Evolutionary conservation across 1,284 basidiomycete genomes (phyloP).

Genomic region (Moesziomyces parantarcticus): DNA sequence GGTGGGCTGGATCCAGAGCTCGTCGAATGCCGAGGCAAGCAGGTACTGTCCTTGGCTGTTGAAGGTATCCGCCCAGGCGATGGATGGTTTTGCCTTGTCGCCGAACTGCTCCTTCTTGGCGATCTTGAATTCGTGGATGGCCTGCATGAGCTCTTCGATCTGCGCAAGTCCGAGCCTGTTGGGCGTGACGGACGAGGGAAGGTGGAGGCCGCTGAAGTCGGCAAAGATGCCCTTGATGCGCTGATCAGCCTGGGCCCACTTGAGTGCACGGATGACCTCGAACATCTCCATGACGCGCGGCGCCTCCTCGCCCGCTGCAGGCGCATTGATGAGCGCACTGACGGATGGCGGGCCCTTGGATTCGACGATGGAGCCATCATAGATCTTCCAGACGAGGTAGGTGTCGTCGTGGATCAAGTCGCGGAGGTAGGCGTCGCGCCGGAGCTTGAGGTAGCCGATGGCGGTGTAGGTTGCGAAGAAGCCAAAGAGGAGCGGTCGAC

Average conservation of each 20-base stretch:
- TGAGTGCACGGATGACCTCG: constrained; percentile 68
- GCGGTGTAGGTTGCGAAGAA: constrained; percentile 49
- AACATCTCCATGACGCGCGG: constrained; percentile 67
- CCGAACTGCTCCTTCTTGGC: constrained; percentile 66
- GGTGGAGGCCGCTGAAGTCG: constrained; percentile 68
- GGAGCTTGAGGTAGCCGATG: constrained; percentile 47
- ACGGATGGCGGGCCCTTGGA: constrained; percentile 40
- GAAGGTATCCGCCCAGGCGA: constrained; percentile 70
- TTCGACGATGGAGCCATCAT: constrained; percentile 66
- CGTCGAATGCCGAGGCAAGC: constrained; percentile 68
- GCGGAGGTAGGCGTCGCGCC: constrained; percentile 45
- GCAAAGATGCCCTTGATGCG: constrained; percentile 69
- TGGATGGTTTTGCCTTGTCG: constrained; percentile 54
- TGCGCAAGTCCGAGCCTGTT: constrained; percentile 68
- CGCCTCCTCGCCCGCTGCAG: constrained; percentile 48
- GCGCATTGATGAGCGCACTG: constrained; percentile 44
- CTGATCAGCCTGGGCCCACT: constrained; percentile 67
- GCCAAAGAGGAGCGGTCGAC: constrained; percentile 39
- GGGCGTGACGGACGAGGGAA: constrained; percentile 64
- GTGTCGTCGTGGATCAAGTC: constrained; percentile 58
- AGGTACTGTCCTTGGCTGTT: constrained; percentile 68
- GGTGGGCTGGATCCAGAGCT: constrained; percentile 69
- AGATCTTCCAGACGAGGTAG: constrained; percentile 65
- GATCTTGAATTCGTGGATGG: constrained; percentile 68
- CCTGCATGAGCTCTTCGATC: constrained; percentile 69